Conservation (phyloP, 1,284 basidiomycete species). For the Porogramme epimiltina region DNA sequence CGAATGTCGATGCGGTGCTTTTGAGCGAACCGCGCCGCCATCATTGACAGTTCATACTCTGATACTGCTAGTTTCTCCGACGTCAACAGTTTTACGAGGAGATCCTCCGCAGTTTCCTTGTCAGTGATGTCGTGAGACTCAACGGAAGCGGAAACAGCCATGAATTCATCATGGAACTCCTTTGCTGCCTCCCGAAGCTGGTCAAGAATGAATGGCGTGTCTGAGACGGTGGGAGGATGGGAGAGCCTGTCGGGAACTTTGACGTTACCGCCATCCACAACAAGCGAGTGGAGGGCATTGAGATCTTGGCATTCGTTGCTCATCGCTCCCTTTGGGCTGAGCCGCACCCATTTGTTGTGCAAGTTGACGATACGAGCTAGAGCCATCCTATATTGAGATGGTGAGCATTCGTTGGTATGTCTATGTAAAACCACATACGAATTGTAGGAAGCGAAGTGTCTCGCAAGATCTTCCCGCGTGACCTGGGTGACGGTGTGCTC, state of each 20-base stretch:
- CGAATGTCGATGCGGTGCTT: conserved; percentile 46
- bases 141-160: neutral
- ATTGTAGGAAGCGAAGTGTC: conserved; percentile 66
- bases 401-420: neutral
- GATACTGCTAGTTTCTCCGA: conserved; percentile 53
- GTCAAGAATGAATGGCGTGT: conserved; percentile 49
- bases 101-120: conserved; percentile 32
- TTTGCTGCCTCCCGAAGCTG: conserved; percentile 48
- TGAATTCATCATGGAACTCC: conserved; percentile 46
- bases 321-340: conserved; percentile 56
- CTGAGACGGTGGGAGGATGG: conserved; percentile 41
- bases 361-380: conserved; percentile 56
- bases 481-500: conserved; percentile 48
- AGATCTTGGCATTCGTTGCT: conserved; percentile 67
- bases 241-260: conserved; percentile 55
- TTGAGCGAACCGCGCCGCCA: conserved; percentile 47
- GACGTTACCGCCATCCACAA: conserved; percentile 62
- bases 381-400: conserved; percentile 20
- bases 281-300: conserved; percentile 67
- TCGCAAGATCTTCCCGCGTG: conserved; percentile 55
- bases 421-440: conserved; percentile 41
- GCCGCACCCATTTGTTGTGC: conserved; percentile 60
- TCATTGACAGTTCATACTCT: conserved; percentile 58
- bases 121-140: too few species aligned
- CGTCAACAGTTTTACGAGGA: conserved; percentile 47